Evolutionary conservation across 257 asterid genomes (phyloP).

Genomic region (Catharanthus roseus): DNA sequence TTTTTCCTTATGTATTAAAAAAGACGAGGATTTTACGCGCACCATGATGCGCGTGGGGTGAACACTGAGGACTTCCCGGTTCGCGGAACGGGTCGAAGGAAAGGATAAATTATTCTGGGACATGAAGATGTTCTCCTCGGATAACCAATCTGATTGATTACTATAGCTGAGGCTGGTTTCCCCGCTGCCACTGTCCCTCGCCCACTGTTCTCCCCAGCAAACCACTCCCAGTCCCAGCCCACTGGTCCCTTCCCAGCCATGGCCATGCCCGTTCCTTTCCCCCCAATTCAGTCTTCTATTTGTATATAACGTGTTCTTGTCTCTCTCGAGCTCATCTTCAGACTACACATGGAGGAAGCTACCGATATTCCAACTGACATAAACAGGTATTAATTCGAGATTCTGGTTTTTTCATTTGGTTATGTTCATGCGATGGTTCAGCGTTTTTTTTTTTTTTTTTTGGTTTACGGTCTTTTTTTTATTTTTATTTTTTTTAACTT

Average conservation of each 20-base stretch:
- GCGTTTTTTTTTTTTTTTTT: neutral
- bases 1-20: no score
- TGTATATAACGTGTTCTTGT: neutral
- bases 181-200: no score
- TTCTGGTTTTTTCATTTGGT: neutral
- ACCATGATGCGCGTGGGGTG: no score
- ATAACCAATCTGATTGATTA: conserved; percentile 5
- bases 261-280: neutral
- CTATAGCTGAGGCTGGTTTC: neutral
- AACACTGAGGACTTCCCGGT: neutral
- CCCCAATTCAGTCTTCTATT: neutral
- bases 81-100: no score
- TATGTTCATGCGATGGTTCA: no score
- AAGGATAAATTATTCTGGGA: neutral
- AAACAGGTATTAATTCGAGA: conserved; percentile 3
- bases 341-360: conserved; percentile 3
- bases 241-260: no score
- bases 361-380: neutral
- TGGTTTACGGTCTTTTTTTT: no score
- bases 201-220: neutral
- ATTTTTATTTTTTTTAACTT: no score
- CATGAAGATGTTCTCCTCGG: neutral
- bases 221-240: no score
- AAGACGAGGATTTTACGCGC: no score
- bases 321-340: no score